Evolutionary conservation across 225 moss, liverwort and hornwort species (phyloP).

Genomic region (Marchantia polymorpha): DNA sequence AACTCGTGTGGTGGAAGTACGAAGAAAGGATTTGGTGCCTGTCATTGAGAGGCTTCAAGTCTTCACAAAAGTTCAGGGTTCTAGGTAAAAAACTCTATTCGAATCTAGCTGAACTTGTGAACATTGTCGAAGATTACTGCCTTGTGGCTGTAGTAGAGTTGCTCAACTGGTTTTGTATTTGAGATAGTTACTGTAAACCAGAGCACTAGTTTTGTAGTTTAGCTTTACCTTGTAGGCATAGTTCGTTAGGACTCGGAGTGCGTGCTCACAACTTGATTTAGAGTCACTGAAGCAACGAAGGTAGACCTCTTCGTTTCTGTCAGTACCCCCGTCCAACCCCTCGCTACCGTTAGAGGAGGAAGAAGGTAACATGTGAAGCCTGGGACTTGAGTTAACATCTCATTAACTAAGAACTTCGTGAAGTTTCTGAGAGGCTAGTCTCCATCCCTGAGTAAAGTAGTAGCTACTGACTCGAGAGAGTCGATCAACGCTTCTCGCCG

Average conservation of each 20-base stretch:
- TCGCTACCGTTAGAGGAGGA: background rate
- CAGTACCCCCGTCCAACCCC: background rate
- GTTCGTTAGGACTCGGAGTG: no score
- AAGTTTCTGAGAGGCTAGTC: background rate
- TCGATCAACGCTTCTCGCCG: background rate
- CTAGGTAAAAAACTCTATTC: slow-evolving; percentile 47
- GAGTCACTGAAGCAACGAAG: background rate
- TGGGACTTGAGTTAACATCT: background rate
- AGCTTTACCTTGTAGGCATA: background rate
- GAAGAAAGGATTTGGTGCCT: slow-evolving; percentile 88
- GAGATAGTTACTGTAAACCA: background rate
- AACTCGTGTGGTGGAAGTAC: slow-evolving; percentile 83
- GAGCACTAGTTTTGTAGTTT: background rate
- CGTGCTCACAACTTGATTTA: background rate
- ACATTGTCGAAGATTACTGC: background rate
- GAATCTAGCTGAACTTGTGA: background rate
- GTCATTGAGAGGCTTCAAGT: slow-evolving; percentile 87
- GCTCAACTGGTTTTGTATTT: background rate
- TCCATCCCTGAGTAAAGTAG: no score
- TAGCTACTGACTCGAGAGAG: background rate
- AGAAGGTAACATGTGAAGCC: background rate
- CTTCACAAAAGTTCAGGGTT: slow-evolving; percentile 71
- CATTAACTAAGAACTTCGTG: background rate
- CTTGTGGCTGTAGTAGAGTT: background rate
- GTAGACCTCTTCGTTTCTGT: background rate